phyloP scores from a whole-genome alignment of 352 stramenopile species.

The Saprolegnia diclina region DNA sequence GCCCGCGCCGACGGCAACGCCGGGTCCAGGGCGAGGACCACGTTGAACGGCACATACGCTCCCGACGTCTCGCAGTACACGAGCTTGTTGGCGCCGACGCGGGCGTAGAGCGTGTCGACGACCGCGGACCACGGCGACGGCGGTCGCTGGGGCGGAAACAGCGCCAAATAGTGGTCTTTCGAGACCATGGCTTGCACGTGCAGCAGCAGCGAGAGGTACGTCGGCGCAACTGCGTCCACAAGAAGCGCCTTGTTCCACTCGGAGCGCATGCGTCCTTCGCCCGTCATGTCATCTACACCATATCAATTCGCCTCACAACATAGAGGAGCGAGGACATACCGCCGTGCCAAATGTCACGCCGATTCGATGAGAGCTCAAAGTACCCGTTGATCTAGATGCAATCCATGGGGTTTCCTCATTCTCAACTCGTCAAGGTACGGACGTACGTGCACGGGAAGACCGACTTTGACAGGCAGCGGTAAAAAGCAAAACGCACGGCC shows the following conservation, averaged over 20 bases:
- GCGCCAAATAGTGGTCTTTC: conserved; percentile 39
- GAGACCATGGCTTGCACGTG: conserved; percentile 43
- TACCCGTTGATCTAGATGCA: conserved; percentile 87
- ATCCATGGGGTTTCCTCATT: no score
- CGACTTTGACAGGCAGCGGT: conserved; percentile 84
- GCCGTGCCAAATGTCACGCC: conserved; percentile 75
- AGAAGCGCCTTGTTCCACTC: conserved; percentile 70
- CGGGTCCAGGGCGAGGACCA: background rate
- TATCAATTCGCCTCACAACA: background rate
- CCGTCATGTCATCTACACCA: conserved; percentile 61
- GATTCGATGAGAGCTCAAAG: conserved; percentile 90
- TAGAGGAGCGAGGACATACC: background rate
- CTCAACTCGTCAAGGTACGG: no score
- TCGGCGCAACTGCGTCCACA: conserved; percentile 62
- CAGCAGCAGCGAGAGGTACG: conserved; percentile 62
- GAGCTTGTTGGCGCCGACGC: conserved; percentile 19
- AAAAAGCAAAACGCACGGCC: conserved; percentile 89
- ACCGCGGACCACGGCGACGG: conserved; percentile 48
- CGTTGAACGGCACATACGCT: conserved; percentile 36
- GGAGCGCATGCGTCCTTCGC: conserved; percentile 69
- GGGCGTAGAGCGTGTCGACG: conserved; percentile 39
- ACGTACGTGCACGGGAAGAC: conserved; percentile 71
- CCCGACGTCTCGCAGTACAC: conserved; percentile 40
- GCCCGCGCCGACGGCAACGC: background rate
- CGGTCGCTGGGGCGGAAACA: conserved; percentile 50